A percentile compares a stretch with the other conserved stretches of the same genome.
Conservation (phyloP, 306 rosid genomes). For the Prunus mume region DNA sequence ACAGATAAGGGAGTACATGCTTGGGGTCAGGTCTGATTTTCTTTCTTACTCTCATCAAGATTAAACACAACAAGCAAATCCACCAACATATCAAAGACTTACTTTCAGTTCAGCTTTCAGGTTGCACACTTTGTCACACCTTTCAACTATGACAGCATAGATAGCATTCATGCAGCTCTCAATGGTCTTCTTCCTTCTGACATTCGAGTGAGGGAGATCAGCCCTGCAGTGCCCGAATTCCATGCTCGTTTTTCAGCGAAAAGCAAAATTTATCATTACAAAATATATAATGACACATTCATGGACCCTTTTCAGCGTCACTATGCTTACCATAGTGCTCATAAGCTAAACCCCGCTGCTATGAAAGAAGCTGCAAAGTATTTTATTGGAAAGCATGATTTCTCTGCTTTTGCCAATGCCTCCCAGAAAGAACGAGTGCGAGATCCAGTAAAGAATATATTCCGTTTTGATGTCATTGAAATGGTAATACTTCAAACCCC, state of each 20-base stretch:
- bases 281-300: constrained; percentile 70
- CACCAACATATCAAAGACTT: constrained; percentile 23
- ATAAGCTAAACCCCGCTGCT: constrained; percentile 60
- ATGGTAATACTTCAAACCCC: constrained; percentile 43
- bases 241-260: constrained; percentile 87
- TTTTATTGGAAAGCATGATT: constrained; percentile 80
- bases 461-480: constrained; percentile 65
- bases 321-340: constrained; percentile 65
- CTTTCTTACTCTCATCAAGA: constrained; percentile 22
- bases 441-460: constrained; percentile 69
- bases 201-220: constrained; percentile 78
- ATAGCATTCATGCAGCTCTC: constrained; percentile 61
- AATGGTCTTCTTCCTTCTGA: constrained; percentile 88
- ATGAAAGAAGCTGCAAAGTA: constrained; percentile 82
- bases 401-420: constrained; percentile 85
- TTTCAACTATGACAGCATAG: constrained; percentile 69
- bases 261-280: constrained; percentile 91
- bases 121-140: constrained; percentile 92
- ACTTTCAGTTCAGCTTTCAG: constrained; percentile 47
- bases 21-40: constrained; percentile 84
- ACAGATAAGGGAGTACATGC: constrained; percentile 95
- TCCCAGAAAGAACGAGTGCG: constrained; percentile 64
- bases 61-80: constrained; percentile 9
- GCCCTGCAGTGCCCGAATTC: constrained; percentile 75
- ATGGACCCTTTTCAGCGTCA: constrained; percentile 83